phyloP scores from a whole-genome alignment of 139 green algal species.

The Coelastrella sp. region DNA sequence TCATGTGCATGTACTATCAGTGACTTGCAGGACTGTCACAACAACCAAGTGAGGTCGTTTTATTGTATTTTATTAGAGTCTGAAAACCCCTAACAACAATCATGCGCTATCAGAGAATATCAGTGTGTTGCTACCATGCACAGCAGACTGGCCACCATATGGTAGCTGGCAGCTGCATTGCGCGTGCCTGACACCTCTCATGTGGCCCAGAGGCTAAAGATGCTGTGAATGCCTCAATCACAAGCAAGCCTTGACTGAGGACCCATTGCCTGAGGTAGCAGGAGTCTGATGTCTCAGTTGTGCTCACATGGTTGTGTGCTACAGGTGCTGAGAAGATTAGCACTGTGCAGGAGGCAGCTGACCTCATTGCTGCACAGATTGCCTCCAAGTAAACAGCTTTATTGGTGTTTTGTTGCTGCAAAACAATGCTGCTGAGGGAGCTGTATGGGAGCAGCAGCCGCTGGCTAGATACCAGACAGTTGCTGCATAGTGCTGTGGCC shows the following conservation, averaged over 20 bases:
- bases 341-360: constrained; percentile 93
- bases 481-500: too few relatives aligned
- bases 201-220: neutral
- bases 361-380: constrained; percentile 86
- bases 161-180: neutral
- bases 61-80: too few relatives aligned
- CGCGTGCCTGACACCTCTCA: neutral
- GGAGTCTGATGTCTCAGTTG: neutral
- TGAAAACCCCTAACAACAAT: too few relatives aligned
- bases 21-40: too few relatives aligned
- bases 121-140: too few relatives aligned
- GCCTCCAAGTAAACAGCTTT: constrained; percentile 43
- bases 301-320: neutral
- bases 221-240: neutral
- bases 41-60: too few relatives aligned
- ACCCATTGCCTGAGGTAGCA: neutral
- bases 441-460: too few relatives aligned
- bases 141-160: too few relatives aligned
- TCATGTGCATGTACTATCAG: too few relatives aligned
- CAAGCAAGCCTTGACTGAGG: neutral
- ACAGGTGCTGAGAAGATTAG: constrained; percentile 91
- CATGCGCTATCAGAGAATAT: too few relatives aligned
- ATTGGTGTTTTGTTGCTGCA: neutral
- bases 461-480: too few relatives aligned
- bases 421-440: neutral